Conservation (phyloP, 1,284 basidiomycete genomes). For the Pseudozyma sp. region DNA sequence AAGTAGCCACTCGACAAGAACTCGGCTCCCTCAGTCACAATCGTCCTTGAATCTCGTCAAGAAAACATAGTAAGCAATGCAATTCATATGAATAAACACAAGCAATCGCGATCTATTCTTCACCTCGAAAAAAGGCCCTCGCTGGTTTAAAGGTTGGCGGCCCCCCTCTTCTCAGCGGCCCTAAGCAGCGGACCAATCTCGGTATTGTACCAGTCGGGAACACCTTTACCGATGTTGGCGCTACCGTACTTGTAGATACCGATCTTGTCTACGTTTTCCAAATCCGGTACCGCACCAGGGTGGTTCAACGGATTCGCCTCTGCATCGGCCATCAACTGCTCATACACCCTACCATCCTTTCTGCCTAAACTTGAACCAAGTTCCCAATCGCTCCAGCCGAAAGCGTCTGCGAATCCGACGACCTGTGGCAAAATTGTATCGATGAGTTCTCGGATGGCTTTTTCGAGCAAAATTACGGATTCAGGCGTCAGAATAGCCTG, state of each 20-base stretch:
- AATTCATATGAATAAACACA: too few relatives aligned
- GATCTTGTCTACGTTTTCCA: constrained; percentile 43
- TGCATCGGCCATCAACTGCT: constrained; percentile 77
- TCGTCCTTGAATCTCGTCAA: too few relatives aligned
- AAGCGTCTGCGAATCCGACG: constrained; percentile 79
- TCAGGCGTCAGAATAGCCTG: constrained; percentile 70
- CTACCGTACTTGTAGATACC: constrained; percentile 53
- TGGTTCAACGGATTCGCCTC: constrained; percentile 78
- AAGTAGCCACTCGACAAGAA: too few relatives aligned
- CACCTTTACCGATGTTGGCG: constrained; percentile 51
- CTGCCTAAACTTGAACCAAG: constrained; percentile 75
- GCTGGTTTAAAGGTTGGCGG: constrained; percentile 47
- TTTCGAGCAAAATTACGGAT: constrained; percentile 73
- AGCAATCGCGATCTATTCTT: too few relatives aligned
- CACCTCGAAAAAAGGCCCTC: neutral
- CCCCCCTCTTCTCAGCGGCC: constrained; percentile 36
- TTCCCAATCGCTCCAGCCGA: constrained; percentile 82
- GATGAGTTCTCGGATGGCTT: constrained; percentile 74
- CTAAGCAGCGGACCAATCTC: constrained; percentile 55
- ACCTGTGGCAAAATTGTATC: constrained; percentile 76
- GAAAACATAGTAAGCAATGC: too few relatives aligned
- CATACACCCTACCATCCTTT: constrained; percentile 78
- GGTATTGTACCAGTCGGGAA: constrained; percentile 54
- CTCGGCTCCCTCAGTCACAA: too few relatives aligned
- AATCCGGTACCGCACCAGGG: constrained; percentile 23